A percentile compares a stretch with the other conserved stretches of the same genome.
phyloP scores from a whole-genome alignment of 148 eudicot species.

The Cornus suecica region DNA sequence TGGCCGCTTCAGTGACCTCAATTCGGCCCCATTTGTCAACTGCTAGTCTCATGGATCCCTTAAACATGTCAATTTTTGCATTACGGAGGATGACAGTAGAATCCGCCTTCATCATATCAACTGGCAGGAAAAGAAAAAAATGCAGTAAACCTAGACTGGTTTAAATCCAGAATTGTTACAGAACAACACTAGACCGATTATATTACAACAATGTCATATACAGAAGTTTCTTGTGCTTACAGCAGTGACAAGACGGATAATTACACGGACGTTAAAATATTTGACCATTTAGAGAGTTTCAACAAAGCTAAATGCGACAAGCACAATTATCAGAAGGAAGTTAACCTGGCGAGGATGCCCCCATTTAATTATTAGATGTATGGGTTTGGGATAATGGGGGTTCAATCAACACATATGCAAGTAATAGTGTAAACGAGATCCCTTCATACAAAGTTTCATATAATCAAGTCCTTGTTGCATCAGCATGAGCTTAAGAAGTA shows the following conservation, averaged over 20 bases:
- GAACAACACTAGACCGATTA: neutral
- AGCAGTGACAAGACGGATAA: neutral
- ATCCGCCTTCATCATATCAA: constrained; percentile 45
- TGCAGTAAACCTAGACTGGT: neutral
- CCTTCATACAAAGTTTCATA: no score
- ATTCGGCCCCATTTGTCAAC: constrained; percentile 50
- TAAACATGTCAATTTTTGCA: constrained; percentile 46
- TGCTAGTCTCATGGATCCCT: constrained; percentile 46
- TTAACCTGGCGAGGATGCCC: neutral
- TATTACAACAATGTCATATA: no score
- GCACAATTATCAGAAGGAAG: neutral
- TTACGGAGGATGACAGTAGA: constrained; percentile 36
- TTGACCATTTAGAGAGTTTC: neutral
- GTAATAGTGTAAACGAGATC: no score
- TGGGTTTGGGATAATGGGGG: no score
- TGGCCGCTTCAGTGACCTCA: constrained; percentile 41
- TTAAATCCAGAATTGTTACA: neutral
- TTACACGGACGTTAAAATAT: neutral
- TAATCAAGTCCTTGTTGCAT: no score
- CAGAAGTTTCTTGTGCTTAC: neutral
- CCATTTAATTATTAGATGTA: no score
- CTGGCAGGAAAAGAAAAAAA: constrained; percentile 19
- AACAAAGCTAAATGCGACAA: neutral
- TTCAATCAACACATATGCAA: no score
- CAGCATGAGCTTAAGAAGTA: no score